These are phyloP conservation scores for Fusarium coicis DNA, from an alignment of 2,329 filamentous ascomycete genomes.

Conservation along the genomic window DNA sequence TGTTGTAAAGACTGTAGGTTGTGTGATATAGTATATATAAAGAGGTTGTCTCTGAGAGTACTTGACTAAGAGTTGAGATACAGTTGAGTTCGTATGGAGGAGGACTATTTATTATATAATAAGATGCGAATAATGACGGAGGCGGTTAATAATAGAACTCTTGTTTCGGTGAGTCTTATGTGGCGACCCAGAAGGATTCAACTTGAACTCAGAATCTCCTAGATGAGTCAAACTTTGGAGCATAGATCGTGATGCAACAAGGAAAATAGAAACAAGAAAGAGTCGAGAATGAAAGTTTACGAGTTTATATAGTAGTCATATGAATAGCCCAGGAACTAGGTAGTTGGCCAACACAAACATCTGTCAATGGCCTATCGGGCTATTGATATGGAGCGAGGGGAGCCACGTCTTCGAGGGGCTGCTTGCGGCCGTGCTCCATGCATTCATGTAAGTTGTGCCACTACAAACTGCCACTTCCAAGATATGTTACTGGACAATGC, in stretches of 20 bases:
- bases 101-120: not conserved
- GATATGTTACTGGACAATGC: slow-evolving; percentile 24
- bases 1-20: not conserved
- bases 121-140: slow-evolving; percentile 14
- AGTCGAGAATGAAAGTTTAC: not conserved
- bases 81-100: not conserved
- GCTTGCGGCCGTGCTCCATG: slow-evolving; percentile 23
- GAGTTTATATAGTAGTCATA: slow-evolving; percentile 29
- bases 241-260: not conserved
- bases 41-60: not conserved
- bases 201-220: slow-evolving; percentile 6
- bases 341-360: slow-evolving; percentile 6
- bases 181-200: slow-evolving; percentile 12
- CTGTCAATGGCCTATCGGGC: slow-evolving; percentile 13
- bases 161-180: slow-evolving; percentile 21
- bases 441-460: slow-evolving; percentile 37
- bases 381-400: slow-evolving; percentile 6
- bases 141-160: not conserved
- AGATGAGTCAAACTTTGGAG: slow-evolving; percentile 15
- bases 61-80: not conserved
- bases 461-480: slow-evolving; percentile 18
- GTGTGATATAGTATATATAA: not conserved
- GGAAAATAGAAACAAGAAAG: not conserved
- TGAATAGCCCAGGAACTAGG: not conserved
- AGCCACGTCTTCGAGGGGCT: slow-evolving; percentile 25